Evolutionary conservation across 306 rosid genomes (phyloP).

Genomic region (Astragalus glycyphyllos): DNA sequence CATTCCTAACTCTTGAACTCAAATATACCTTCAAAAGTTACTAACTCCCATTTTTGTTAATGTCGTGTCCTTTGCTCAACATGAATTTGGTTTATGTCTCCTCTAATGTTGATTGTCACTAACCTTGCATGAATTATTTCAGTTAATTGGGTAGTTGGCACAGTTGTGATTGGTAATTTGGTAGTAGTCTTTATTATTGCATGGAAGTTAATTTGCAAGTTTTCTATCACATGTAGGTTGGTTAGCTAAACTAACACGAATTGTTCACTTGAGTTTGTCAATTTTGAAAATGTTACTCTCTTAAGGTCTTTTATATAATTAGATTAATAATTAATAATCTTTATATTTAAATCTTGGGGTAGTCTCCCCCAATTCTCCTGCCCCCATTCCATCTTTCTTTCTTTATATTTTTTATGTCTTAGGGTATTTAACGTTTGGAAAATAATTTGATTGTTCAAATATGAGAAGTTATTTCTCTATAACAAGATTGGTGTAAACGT

Average conservation of each 20-base stretch:
- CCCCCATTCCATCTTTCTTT: too few species aligned
- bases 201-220: not conserved
- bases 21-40: conserved; percentile 25
- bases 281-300: not conserved
- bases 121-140: not conserved
- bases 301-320: not conserved
- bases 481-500: too few species aligned
- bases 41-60: conserved; percentile 2
- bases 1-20: conserved; percentile 31
- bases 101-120: conserved; percentile 5
- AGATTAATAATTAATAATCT: not conserved
- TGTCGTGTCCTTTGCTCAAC: not conserved
- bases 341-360: too few species aligned
- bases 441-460: too few species aligned
- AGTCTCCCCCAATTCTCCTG: too few species aligned
- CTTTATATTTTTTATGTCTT: too few species aligned
- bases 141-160: not conserved
- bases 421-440: too few species aligned
- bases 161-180: not conserved
- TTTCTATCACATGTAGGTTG: not conserved
- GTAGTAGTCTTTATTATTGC: conserved; percentile 5
- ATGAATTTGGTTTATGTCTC: conserved; percentile 35
- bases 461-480: too few species aligned
- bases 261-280: not conserved
- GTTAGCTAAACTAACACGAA: conserved; percentile 18